Evolutionary conservation across 345 rosid species (phyloP), one percentile per base, ranked within the genome.

Genomic region (Lepidium africanum): DNA sequence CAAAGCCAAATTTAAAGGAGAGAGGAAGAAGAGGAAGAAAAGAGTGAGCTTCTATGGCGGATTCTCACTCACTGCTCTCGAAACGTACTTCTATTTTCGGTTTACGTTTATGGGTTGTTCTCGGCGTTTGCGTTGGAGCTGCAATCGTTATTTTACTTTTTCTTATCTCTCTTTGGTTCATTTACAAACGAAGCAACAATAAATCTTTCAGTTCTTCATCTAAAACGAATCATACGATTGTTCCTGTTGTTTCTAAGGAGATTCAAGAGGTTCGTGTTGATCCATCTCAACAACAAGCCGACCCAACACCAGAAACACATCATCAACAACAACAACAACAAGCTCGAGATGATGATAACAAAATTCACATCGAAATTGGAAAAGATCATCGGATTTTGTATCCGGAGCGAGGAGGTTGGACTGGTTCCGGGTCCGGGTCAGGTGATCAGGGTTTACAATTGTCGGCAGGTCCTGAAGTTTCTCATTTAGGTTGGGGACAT

Each of bases 401-500:
- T 11, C 92, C 96, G 65, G 97, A 92, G 14, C 67, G 89, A 53
- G 78, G 77, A 0, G 64, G 78, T n/a, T 84, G 83, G 78, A 80
- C 83, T 53, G 80, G 72, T 16, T 81, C 80, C 42, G 89, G 80
- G 17, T 79, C 82, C 23, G 88, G 90, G n/a, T 81, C 87, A 6
- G 84, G 86, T 53, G 96, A 86, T 61, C 90, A 79, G 71, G 72
- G 80, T 35, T 59, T 62, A 47, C 69, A 42, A 12, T 56, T 77
- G 49, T 56, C 80, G 35, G 10, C 80, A n/a, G 88, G 73, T 71
- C 96, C 94, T 36, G 98, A 90, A 69, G 98, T 93, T 67, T 90
- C 97, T 39, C 98, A 93, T 83, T 78, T 93, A 75, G 98, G 96
- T 3, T 93, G 98, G 98, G 98, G 98, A 0, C 98, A 87, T 71